These are phyloP conservation scores for Chytriomyces confervae DNA, from an alignment of 192 early-diverging fungal genomes.

Conservation along the genomic window DNA sequence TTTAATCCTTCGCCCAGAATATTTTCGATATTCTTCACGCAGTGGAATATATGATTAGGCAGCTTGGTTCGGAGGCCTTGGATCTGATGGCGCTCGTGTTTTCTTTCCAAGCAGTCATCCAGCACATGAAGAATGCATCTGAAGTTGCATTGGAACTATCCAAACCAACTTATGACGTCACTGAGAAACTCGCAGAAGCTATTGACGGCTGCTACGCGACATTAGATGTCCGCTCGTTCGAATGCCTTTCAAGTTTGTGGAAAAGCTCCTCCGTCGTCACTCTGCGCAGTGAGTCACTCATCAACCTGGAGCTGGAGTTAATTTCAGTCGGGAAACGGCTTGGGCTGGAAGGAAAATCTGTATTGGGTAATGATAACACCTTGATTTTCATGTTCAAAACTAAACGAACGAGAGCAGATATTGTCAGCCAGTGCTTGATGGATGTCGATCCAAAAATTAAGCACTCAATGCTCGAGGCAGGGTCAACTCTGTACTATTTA, in stretches of 20 bases:
- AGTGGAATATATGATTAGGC: conserved; percentile 21
- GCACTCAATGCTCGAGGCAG: conserved; percentile 68
- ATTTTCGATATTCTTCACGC: conserved; percentile 45
- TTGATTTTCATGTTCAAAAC: not conserved
- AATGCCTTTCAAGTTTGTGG: conserved; percentile 26
- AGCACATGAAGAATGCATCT: not conserved
- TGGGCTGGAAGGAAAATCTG: conserved; percentile 11
- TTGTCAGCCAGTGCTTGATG: conserved; percentile 21
- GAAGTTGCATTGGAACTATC: conserved; percentile 6
- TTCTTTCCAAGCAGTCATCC: conserved; percentile 23
- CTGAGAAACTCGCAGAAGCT: conserved; percentile 11
- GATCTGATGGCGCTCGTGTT: conserved; percentile 16
- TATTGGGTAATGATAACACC: not conserved
- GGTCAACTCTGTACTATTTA: conserved; percentile 72
- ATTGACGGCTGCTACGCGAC: conserved; percentile 31
- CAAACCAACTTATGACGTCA: conserved; percentile 11
- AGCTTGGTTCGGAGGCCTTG: conserved; percentile 8
- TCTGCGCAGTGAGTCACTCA: conserved; percentile 7
- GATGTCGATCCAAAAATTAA: conserved; percentile 54
- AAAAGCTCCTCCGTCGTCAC: conserved; percentile 15
- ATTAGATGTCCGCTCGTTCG: conserved; percentile 17
- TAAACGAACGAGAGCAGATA: not conserved
- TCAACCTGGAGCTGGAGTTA: conserved; percentile 22
- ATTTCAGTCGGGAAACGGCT: conserved; percentile 2
- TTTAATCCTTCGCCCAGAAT: conserved; percentile 33